Percentiles rank a stretch among this genome's conserved stretches.
These are phyloP conservation scores for Alternaria incomplexa DNA, from an alignment of 2,329 filamentous ascomycete species.

Conservation along the genomic window DNA sequence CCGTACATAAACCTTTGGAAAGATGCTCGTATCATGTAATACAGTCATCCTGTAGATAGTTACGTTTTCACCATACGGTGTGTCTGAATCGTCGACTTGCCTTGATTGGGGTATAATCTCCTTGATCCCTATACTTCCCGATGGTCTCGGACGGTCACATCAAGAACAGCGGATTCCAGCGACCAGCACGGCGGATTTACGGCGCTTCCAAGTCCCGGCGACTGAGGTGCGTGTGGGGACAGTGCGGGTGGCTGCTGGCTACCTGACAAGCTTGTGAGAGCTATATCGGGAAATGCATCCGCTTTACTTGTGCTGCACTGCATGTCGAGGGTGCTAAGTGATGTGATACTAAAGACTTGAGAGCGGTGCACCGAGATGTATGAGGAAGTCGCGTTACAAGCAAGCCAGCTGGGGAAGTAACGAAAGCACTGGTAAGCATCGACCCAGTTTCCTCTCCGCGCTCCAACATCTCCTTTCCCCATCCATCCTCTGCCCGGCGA, in stretches of 20 bases:
- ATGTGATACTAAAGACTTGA: not conserved
- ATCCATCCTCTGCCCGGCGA: not conserved
- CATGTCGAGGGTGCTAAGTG: not conserved
- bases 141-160: not conserved
- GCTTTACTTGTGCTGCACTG: not conserved
- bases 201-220: not conserved
- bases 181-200: not conserved
- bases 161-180: not conserved
- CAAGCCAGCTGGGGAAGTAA: not conserved
- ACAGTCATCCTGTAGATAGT: not conserved
- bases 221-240: not conserved
- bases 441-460: not conserved
- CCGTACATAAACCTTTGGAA: not conserved
- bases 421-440: not conserved
- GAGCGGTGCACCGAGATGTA: not conserved
- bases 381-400: not conserved
- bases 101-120: not conserved
- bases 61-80: not conserved
- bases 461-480: not conserved
- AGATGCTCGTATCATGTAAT: not conserved
- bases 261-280: not conserved
- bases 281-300: slow-evolving; percentile 6
- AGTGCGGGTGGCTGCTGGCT: not conserved
- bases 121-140: not conserved
- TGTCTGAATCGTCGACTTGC: not conserved